phyloP scores from a whole-genome alignment of 176 grass and related monocot genomes.

The Oryza glumipatula region DNA sequence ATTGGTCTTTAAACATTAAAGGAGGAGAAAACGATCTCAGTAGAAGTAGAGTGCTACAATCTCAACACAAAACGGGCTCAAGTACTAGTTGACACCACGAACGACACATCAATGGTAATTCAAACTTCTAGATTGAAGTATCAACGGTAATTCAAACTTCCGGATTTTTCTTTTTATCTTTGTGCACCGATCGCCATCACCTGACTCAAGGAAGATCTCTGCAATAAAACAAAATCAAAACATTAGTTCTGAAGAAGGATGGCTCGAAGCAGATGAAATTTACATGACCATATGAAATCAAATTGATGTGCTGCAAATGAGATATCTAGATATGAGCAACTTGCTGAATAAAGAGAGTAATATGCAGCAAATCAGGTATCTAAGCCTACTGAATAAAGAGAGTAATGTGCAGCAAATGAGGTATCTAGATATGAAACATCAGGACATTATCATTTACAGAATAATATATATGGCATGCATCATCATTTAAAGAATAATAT shows the following conservation, averaged over 20 bases:
- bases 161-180: background rate
- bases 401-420: no score
- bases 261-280: background rate
- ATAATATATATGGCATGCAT: no score
- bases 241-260: background rate
- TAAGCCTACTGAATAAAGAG: no score
- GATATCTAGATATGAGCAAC: background rate
- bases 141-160: background rate
- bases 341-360: background rate
- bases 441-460: no score
- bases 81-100: slow-evolving; percentile 11
- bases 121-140: background rate
- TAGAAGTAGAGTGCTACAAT: background rate
- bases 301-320: background rate
- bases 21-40: slow-evolving; percentile 1
- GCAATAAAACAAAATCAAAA: background rate
- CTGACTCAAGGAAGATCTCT: slow-evolving; percentile 20
- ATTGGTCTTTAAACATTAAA: background rate
- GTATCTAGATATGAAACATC: no score
- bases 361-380: no score
- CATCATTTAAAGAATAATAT: no score
- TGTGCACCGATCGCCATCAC: background rate
- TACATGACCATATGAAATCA: background rate
- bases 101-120: background rate
- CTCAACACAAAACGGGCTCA: slow-evolving; percentile 1